Conservation (phyloP, 176 grass and related monocot genomes). For the Otatea glauca region DNA sequence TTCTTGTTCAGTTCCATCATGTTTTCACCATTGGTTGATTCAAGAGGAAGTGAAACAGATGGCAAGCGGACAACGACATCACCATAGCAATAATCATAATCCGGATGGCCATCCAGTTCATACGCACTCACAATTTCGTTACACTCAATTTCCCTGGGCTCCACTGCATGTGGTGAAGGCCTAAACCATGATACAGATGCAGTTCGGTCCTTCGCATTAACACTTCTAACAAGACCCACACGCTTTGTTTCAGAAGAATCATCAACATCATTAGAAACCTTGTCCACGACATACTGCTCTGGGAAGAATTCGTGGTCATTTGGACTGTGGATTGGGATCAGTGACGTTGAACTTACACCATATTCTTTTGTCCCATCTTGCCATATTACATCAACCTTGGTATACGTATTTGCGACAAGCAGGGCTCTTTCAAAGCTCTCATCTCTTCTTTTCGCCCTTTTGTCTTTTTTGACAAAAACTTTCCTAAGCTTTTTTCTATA, state of each 20-base stretch:
- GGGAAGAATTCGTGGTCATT: slow-evolving; percentile 96
- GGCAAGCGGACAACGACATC: slow-evolving; percentile 88
- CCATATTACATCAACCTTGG: slow-evolving; percentile 85
- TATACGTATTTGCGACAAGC: slow-evolving; percentile 69
- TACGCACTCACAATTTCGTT: slow-evolving; percentile 92
- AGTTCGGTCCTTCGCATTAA: slow-evolving; percentile 82
- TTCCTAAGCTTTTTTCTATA: slow-evolving; percentile 77
- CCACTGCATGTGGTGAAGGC: slow-evolving; percentile 50
- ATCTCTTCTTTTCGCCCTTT: slow-evolving; percentile 80
- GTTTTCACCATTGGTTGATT: slow-evolving; percentile 43
- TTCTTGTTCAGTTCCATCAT: slow-evolving; percentile 56
- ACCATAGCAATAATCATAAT: slow-evolving; percentile 98
- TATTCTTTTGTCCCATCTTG: slow-evolving; percentile 82
- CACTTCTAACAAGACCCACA: slow-evolving; percentile 73
- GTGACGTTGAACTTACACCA: slow-evolving; percentile 60
- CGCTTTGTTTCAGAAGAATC: slow-evolving; percentile 66
- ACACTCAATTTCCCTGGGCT: slow-evolving; percentile 56
- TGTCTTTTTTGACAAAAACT: slow-evolving; percentile 73
- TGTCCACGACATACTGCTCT: slow-evolving; percentile 83
- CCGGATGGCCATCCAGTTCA: slow-evolving; percentile 90
- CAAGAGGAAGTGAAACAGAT: slow-evolving; percentile 62
- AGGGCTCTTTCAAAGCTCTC: slow-evolving; percentile 81
- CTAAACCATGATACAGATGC: slow-evolving; percentile 85
- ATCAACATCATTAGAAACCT: slow-evolving; percentile 72
- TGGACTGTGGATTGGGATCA: slow-evolving; percentile 86